Evolutionary conservation across 2,329 filamentous ascomycete species (phyloP).

Genomic region (Sarocladiaceae sp.): DNA sequence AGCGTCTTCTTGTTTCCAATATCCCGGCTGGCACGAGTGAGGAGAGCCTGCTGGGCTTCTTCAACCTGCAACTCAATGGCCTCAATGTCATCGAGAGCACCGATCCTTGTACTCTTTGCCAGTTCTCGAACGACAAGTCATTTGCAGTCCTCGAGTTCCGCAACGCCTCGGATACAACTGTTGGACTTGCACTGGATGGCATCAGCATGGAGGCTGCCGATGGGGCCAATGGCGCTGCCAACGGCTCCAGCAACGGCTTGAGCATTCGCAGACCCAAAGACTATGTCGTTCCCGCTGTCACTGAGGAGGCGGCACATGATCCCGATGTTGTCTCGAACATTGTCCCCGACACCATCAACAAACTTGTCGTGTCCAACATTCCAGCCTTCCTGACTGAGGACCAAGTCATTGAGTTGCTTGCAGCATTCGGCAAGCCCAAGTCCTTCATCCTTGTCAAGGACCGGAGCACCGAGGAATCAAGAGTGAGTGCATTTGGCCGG

Average conservation of each 20-base stretch:
- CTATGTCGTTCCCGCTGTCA: conserved; percentile 83
- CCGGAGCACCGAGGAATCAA: conserved; percentile 73
- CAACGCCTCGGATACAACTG: conserved; percentile 77
- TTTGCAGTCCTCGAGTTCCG: conserved; percentile 93
- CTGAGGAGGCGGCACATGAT: conserved; percentile 66
- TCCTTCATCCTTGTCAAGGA: conserved; percentile 90
- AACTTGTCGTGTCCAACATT: conserved; percentile 88
- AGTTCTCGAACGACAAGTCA: conserved; percentile 69
- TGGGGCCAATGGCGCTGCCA: conserved; percentile 37
- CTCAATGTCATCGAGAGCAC: conserved; percentile 79
- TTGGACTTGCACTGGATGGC: conserved; percentile 84
- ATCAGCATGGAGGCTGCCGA: conserved; percentile 78
- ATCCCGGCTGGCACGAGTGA: conserved; percentile 68
- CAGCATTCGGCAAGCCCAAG: conserved; percentile 88
- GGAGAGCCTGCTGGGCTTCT: conserved; percentile 73
- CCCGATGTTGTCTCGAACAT: conserved; percentile 70
- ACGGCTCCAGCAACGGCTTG: conserved; percentile 47
- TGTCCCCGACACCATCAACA: conserved; percentile 89
- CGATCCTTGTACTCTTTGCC: conserved; percentile 79
- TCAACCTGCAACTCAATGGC: conserved; percentile 96
- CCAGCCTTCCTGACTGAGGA: conserved; percentile 84
- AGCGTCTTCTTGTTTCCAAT: conserved; percentile 84
- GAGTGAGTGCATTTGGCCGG: conserved; percentile 49
- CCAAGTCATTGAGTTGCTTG: conserved; percentile 83
- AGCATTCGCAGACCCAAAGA: conserved; percentile 86